Base-by-base conservation (phyloP, 176 grass and related monocot species). In the Carex kokanica region DNA sequence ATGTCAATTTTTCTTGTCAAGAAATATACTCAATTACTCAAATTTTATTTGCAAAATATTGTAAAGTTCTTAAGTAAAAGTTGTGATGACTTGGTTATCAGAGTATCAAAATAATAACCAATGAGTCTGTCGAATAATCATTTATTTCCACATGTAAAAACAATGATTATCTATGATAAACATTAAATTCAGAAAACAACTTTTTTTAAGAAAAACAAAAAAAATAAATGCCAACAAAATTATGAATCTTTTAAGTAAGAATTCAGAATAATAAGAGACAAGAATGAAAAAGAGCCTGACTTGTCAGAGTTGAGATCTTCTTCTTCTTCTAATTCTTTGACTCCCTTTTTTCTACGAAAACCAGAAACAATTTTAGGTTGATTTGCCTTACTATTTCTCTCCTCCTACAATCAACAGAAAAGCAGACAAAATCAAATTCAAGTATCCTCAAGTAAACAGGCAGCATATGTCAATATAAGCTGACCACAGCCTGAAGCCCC, bases 341-440 rank as follows among this genome's bases (percentile, higher is more conserved):
- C 83, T n/a, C 67, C 84, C 84, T 98, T 98, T 86, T 94, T 94
- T 81, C 91, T 93, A 21, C 92, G 90, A 87, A 90, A 98, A 60
- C 92, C 87, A 45, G 86, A 93, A 13, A 84, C 86, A 51, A 87
- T 85, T 81, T 83, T 91, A 64, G 87, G 89, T 32, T 84, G 84
- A 87, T 58, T 90, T 78, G 82, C 88, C 81, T 86, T 87, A 45
- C 36, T 86, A 78, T 85, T 94, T 86, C 94, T 79, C 80, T 84
- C 61, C 16, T 94, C 95, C 95, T 98, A 55, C n/a, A 86, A 57
- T 45, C 18, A 61, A 34, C 55, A 14, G 41, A 20, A 87, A 54
- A 3, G 83, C n/a, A 71, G 18, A 40, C 83, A 6, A 89, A 52
- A 23, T 63, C 7, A 15, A 25, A 80, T 18, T 54, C 8, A 69